Evolutionary conservation across 192 early-diverging fungal genomes (phyloP), one percentile per base, ranked within the genome.

Genomic region (Coemansia furcata): DNA sequence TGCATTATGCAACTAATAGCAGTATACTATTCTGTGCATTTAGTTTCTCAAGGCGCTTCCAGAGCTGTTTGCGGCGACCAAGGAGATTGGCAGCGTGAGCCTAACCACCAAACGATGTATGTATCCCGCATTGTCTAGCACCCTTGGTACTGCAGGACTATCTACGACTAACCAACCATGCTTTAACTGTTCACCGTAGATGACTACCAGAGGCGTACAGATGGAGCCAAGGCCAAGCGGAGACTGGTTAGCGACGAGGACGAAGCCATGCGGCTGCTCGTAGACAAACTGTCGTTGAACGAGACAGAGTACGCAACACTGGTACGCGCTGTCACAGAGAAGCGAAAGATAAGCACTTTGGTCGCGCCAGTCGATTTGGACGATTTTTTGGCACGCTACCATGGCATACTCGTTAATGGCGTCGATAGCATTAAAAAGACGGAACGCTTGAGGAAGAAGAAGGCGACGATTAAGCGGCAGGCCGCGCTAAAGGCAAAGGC

Each of bases 11-110:
- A 58, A 23, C n/a, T 35, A 52, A 35, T 21, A n/a, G 17, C 52
- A 35, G 42, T 19, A 19, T 14, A 57, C 38, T 49, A 19, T 43
- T 44, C 21, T 54, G 23, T 35, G 14, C 10, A n/a, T 67, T 63
- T 80, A 80, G 78, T 80, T 80, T 68, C 40, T 80, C 37, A 65
- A 65, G 63, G 69, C 73, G 33, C 63, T 80, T 35, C 57, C 73
- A 26, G 63, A 46, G 46, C 70, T 80, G 60, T 80, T 80, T 39
- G 39, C 42, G 17, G 69, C 69, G 40, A 75, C 66, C 42, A 74
- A 66, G 57, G 78, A 80, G 33, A 49, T 55, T 59, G 78, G 78
- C 66, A 66, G 66, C 55, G 73, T 80, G 3, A 65, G 49, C 26
- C 36, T 72, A 19, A 69, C 78, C 15, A 59, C 74, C n/a, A 80